A percentile compares a stretch with the other conserved stretches of the same genome.
Conservation (phyloP, 495 filamentous ascomycete genomes). For the Chlorociboria aeruginascens region DNA sequence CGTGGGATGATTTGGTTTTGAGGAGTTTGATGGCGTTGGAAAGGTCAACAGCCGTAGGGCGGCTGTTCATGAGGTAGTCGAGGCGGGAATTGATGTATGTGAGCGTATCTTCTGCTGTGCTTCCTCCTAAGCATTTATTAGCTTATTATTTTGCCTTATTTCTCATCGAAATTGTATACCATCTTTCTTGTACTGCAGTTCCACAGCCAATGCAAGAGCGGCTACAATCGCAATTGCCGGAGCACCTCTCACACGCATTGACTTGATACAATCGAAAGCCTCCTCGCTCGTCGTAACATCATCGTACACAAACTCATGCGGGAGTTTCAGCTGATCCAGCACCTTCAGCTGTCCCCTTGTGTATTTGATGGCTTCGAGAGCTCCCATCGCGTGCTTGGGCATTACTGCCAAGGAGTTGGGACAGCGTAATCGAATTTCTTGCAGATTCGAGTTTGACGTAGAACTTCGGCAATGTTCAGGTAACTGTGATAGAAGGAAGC, state of each 20-base stretch:
- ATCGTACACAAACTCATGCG: slow-evolving; percentile 76
- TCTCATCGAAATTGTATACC: slow-evolving; percentile 15
- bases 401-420: background rate
- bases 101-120: slow-evolving; percentile 42
- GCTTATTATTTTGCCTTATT: background rate
- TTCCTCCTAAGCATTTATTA: slow-evolving; percentile 13
- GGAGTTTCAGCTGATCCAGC: slow-evolving; percentile 80
- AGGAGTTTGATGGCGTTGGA: slow-evolving; percentile 78
- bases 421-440: too few relatives aligned
- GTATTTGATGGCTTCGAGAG: slow-evolving; percentile 83
- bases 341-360: slow-evolving; percentile 64
- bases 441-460: too few relatives aligned
- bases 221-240: slow-evolving; percentile 97
- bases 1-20: slow-evolving; percentile 39
- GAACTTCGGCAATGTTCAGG: too few relatives aligned
- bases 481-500: too few relatives aligned
- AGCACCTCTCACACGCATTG: slow-evolving; percentile 88
- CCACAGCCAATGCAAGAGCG: slow-evolving; percentile 72
- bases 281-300: slow-evolving; percentile 61
- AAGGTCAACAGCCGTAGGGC: slow-evolving; percentile 91
- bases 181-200: slow-evolving; percentile 43
- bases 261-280: slow-evolving; percentile 83
- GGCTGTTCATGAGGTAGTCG: slow-evolving; percentile 70
- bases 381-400: slow-evolving; percentile 3
- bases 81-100: slow-evolving; percentile 60